phyloP scores from a whole-genome alignment of 495 filamentous ascomycete genomes.

The Apiosordaria backusii region DNA sequence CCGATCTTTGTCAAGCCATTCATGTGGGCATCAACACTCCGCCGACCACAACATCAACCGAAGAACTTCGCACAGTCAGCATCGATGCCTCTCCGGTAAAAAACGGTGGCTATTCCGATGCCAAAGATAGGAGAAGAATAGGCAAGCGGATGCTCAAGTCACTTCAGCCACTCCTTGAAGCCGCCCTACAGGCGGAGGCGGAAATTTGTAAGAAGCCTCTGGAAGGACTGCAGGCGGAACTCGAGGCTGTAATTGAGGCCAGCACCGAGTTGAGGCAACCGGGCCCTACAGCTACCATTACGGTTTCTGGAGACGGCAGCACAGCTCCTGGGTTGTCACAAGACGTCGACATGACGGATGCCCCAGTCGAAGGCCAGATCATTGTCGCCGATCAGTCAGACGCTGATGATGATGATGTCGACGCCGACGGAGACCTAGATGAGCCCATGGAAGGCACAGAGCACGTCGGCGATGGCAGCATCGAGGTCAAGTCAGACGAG shows the following conservation, averaged over 20 bases:
- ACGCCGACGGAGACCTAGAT: conserved; percentile 16
- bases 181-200: conserved; percentile 72
- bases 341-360: conserved; percentile 48
- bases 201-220: conserved; percentile 67
- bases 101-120: conserved; percentile 34
- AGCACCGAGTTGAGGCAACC: conserved; percentile 44
- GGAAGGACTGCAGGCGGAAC: conserved; percentile 65
- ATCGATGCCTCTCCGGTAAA: conserved; percentile 32
- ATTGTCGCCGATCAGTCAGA: conserved; percentile 37
- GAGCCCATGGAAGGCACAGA: conserved; percentile 26
- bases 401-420: conserved; percentile 20
- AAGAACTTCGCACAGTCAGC: conserved; percentile 27
- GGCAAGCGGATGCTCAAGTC: conserved; percentile 82
- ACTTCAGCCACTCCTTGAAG: conserved; percentile 71
- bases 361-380: conserved; percentile 41
- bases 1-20: conserved; percentile 68
- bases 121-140: conserved; percentile 53
- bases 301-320: conserved; percentile 23
- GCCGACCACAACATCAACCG: conserved; percentile 22
- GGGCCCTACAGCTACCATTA: conserved; percentile 15
- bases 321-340: conserved; percentile 30
- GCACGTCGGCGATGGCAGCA: conserved; percentile 31
- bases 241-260: conserved; percentile 68
- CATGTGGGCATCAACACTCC: conserved; percentile 58
- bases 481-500: conserved; percentile 43